Conservation (phyloP, 2,329 filamentous ascomycete species). For the Catunica adiposa region DNA sequence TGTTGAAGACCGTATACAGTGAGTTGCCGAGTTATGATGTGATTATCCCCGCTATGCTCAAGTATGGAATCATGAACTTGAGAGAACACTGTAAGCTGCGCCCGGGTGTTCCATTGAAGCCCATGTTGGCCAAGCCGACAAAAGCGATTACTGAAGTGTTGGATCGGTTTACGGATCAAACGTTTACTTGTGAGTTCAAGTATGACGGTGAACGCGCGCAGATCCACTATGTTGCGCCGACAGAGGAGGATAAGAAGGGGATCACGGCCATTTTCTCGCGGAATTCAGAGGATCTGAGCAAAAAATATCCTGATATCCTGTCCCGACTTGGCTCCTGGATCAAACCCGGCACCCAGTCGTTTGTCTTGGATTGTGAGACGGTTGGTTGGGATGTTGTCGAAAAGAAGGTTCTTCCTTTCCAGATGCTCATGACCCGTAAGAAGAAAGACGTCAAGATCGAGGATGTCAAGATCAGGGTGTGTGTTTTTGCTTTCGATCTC, state of each 20-base stretch:
- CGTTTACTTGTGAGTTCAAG: slow-evolving; percentile 97
- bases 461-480: slow-evolving; percentile 92
- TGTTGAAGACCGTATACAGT: slow-evolving; percentile 83
- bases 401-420: slow-evolving; percentile 93
- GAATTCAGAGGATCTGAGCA: slow-evolving; percentile 91
- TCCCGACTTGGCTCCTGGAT: slow-evolving; percentile 79
- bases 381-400: slow-evolving; percentile 90
- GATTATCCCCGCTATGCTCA: slow-evolving; percentile 76
- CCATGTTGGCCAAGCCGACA: slow-evolving; percentile 96
- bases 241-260: slow-evolving; percentile 41
- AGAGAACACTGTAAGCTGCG: slow-evolving; percentile 76
- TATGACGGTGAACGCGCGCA: slow-evolving; percentile 98
- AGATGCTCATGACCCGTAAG: slow-evolving; percentile 95
- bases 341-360: slow-evolving; percentile 76
- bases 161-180: slow-evolving; percentile 86
- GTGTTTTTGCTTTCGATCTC: slow-evolving; percentile 90
- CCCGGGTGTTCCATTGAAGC: slow-evolving; percentile 86
- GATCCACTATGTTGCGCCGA: slow-evolving; percentile 83
- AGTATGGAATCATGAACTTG: slow-evolving; percentile 71
- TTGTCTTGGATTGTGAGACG: slow-evolving; percentile 96
- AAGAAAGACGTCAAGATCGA: slow-evolving; percentile 92
- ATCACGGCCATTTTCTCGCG: slow-evolving; percentile 89
- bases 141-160: slow-evolving; percentile 97
- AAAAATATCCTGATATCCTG: slow-evolving; percentile 94
- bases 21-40: slow-evolving; percentile 91